Conservation (phyloP, 2,329 filamentous ascomycete genomes). For the Sporothrix humicola region DNA sequence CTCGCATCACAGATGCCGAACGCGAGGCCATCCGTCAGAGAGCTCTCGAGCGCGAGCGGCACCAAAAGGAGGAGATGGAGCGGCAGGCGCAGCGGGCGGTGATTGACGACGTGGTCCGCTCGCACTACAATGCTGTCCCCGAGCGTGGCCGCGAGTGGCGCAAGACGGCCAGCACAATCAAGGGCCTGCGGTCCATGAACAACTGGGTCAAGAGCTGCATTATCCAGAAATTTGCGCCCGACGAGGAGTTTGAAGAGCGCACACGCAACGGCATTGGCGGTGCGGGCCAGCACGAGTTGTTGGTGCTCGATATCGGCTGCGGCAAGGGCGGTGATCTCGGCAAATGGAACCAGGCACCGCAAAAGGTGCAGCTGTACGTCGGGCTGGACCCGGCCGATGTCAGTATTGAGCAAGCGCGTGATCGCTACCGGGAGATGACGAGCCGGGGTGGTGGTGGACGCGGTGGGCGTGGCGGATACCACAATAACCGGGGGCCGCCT, state of each 20-base stretch:
- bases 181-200: constrained; percentile 91
- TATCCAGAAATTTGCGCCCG: constrained; percentile 93
- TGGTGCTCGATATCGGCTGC: constrained; percentile 92
- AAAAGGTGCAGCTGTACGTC: constrained; percentile 89
- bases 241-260: constrained; percentile 71
- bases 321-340: constrained; percentile 94
- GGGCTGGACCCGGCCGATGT: constrained; percentile 92
- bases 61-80: constrained; percentile 46
- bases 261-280: constrained; percentile 59
- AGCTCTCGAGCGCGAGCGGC: constrained; percentile 60
- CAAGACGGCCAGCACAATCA: constrained; percentile 91
- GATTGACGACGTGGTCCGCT: constrained; percentile 82
- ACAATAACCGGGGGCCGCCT: constrained; percentile 55
- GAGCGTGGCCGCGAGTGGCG: constrained; percentile 94
- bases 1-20: constrained; percentile 70
- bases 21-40: constrained; percentile 70
- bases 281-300: constrained; percentile 65
- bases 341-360: constrained; percentile 96
- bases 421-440: constrained; percentile 78
- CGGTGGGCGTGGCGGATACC: constrained; percentile 57
- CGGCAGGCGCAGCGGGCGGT: constrained; percentile 57
- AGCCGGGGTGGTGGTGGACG: constrained; percentile 62
- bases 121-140: constrained; percentile 96
- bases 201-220: constrained; percentile 99
- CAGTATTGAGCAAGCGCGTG: constrained; percentile 86